Conservation (phyloP, 2,329 filamentous ascomycete genomes). For the Ambrosiella xylebori region DNA sequence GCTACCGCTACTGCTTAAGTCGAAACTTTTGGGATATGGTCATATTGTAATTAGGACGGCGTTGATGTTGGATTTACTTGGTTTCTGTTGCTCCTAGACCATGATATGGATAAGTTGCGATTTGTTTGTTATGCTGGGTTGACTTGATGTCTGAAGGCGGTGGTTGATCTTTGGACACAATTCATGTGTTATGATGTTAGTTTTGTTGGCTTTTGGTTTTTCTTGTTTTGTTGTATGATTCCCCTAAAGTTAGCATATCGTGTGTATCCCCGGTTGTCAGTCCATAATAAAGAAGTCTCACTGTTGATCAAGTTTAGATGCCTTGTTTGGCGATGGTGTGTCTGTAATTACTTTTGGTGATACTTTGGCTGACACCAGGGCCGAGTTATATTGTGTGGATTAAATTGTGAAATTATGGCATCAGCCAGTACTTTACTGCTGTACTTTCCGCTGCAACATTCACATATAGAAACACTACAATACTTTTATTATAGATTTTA, state of each 20-base stretch:
- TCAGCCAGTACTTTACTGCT: no score
- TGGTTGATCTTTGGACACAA: no score
- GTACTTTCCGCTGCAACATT: no score
- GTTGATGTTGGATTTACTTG: neutral
- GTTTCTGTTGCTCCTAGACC: neutral
- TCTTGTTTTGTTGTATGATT: conserved; percentile 12
- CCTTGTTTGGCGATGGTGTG: neutral
- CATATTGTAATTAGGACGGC: neutral
- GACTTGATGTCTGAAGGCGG: no score
- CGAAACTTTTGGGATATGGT: neutral
- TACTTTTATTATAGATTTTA: no score
- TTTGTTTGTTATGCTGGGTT: conserved; percentile 1
- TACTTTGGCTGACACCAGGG: no score
- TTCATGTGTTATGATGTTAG: neutral
- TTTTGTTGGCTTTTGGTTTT: neutral
- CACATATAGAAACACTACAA: no score
- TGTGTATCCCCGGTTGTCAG: neutral
- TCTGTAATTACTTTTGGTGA: neutral
- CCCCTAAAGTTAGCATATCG: conserved; percentile 7
- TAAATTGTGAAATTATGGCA: no score
- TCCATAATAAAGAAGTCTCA: neutral
- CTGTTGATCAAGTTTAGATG: neutral
- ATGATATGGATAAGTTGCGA: conserved; percentile 1
- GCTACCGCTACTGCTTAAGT: conserved; percentile 14
- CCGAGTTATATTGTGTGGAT: no score